A percentile compares a stretch with the other conserved stretches of the same genome.
Evolutionary conservation across 805 yeast genomes (phyloP).

Genomic region (Candida boleticola): DNA sequence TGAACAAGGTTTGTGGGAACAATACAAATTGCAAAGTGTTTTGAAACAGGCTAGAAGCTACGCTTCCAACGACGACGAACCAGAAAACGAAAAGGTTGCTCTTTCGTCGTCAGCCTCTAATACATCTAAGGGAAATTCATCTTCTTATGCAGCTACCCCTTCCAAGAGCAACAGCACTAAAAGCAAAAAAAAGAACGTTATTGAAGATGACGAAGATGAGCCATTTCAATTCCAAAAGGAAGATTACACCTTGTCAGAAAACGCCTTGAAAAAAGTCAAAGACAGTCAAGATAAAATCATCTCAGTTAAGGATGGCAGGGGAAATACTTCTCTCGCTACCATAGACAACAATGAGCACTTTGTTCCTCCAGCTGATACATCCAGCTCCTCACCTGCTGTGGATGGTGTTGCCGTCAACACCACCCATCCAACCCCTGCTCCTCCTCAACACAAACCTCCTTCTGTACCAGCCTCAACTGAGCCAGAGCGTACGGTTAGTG

Average conservation of each 20-base stretch:
- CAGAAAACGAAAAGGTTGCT: neutral
- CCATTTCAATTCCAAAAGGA: constrained; percentile 1
- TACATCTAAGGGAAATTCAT: too few species aligned
- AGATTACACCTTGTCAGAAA: neutral
- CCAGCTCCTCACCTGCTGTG: neutral
- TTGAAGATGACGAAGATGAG: constrained; percentile 1
- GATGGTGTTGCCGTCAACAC: neutral
- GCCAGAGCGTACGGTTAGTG: too few species aligned
- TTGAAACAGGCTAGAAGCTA: neutral
- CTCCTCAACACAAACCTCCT: neutral
- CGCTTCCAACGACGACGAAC: neutral
- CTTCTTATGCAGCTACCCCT: too few species aligned
- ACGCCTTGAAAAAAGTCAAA: constrained; percentile 17
- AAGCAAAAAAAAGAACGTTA: neutral
- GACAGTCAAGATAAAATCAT: constrained; percentile 23
- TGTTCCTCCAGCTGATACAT: constrained; percentile 6
- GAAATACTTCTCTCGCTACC: constrained; percentile 20
- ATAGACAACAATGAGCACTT: constrained; percentile 40
- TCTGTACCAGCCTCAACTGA: neutral
- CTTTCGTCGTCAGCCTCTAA: too few species aligned
- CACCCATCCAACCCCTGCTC: neutral
- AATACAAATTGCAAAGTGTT: constrained; percentile 1
- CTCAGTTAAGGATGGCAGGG: constrained; percentile 10
- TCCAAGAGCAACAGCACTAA: neutral
- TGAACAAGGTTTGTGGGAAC: constrained; percentile 1